Percentiles rank a stretch among this genome's conserved stretches.
phyloP scores from a whole-genome alignment of 2,329 filamentous ascomycete genomes.

The Ceratocystis huliohia region DNA sequence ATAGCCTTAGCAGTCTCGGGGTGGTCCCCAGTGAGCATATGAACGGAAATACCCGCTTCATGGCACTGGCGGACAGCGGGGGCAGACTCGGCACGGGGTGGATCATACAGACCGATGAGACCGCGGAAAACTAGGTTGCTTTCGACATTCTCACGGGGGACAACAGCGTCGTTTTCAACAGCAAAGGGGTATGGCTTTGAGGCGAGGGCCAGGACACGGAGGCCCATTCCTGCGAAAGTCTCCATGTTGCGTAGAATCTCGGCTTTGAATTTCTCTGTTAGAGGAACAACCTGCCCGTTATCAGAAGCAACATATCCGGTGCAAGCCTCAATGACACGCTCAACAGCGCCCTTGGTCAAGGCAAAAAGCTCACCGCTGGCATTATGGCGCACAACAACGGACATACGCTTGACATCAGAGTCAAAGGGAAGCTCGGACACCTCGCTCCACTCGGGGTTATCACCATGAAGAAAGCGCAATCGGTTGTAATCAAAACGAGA shows the following conservation, averaged over 20 bases:
- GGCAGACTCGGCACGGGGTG: conserved; percentile 54
- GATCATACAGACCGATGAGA: conserved; percentile 58
- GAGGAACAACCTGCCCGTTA: conserved; percentile 25
- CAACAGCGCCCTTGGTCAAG: conserved; percentile 54
- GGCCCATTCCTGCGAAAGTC: conserved; percentile 45
- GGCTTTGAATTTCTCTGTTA: conserved; percentile 41
- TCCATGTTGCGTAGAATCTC: conserved; percentile 53
- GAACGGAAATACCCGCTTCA: conserved; percentile 49
- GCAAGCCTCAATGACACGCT: conserved; percentile 51
- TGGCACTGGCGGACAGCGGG: conserved; percentile 47
- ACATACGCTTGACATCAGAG: conserved; percentile 62
- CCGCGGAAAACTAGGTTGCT: conserved; percentile 50
- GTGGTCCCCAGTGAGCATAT: conserved; percentile 58
- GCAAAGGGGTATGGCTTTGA: conserved; percentile 31
- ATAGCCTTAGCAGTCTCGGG: conserved; percentile 51
- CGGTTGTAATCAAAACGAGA: conserved; percentile 52
- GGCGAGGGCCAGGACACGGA: conserved; percentile 55
- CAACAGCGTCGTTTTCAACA: conserved; percentile 32
- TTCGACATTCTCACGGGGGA: conserved; percentile 44
- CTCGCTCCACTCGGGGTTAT: conserved; percentile 40
- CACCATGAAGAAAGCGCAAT: conserved; percentile 37
- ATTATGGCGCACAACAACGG: conserved; percentile 46
- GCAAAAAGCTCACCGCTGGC: conserved; percentile 26
- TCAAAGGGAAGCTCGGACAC: conserved; percentile 59
- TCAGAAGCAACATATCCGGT: conserved; percentile 33